Evolutionary conservation across 2,329 filamentous ascomycete genomes (phyloP), one percentile per base, ranked within the genome.

Genomic region (Neodidymelliopsis sp.): DNA sequence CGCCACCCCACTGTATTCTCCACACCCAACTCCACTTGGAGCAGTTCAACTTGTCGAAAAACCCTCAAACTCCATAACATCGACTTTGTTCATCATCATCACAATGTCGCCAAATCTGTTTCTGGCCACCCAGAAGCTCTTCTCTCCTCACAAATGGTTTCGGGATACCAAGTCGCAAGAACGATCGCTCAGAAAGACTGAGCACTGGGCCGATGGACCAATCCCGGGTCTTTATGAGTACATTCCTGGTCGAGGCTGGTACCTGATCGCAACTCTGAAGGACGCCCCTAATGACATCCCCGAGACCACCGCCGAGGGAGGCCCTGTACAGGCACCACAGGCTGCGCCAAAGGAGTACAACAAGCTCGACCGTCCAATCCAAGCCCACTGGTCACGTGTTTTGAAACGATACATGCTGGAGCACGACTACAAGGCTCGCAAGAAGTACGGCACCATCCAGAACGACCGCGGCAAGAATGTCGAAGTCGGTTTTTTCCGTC

Each of bases 91-190:
- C 39, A 23, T 57, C 45, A n/a, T 41, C 39, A 23, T 57, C 45
- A 37, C 29, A 50, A 81, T 81, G 78, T 75, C 78, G 30, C 78
- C 78, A 53, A 81, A 81, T 59, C 74, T 79, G 37, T 77, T 79
- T 45, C 60, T 80, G 61, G 78, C 76, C 39, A 71, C 77, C n/a
- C 77, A 78, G 45, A 75, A 71, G 40, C 65, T 77, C 33, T 77
- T 79, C 63, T 75, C 74, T 43, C 78, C 78, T 6, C 66, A 72
- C 50, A 78, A 79, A 69, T 80, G 78, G 78, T 80, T 80, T 57
- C 54, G 56, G 40, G 69, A 74, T 27, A 71, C 68, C 28, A 67
- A 74, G 25, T 69, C 69, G 42, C 49, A 46, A 4, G 69, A 75
- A 18, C 71, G 71, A 19, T 64, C 74, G 2, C 63, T 71, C 28